These are phyloP conservation scores for Xerocomus brunneocitrinus DNA, from an alignment of 768 basidiomycete species.

Conservation along the genomic window DNA sequence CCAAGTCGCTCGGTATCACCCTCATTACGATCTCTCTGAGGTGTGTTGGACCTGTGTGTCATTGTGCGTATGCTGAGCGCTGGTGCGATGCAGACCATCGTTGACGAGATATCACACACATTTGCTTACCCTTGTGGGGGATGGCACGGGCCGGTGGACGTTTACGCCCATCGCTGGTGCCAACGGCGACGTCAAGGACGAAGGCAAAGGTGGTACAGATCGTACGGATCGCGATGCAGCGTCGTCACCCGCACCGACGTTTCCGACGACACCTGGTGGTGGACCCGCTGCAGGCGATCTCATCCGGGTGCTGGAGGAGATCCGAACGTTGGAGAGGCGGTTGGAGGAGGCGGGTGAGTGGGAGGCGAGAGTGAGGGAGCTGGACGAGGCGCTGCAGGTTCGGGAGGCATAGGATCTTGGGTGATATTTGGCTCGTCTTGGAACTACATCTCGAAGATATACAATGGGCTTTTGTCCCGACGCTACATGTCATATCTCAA, in stretches of 20 bases:
- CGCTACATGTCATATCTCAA: too few relatives aligned
- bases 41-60: conserved; percentile 34
- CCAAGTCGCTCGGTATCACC: conserved; percentile 84
- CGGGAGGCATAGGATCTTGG: background rate
- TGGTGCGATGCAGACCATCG: conserved; percentile 57
- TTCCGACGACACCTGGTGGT: background rate
- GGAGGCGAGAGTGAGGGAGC: conserved; percentile 25
- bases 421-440: too few relatives aligned
- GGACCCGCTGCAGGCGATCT: conserved; percentile 15
- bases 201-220: background rate
- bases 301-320: conserved; percentile 26
- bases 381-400: conserved; percentile 25
- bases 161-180: conserved; percentile 46
- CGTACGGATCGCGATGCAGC: background rate
- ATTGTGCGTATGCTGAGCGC: background rate
- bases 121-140: conserved; percentile 74
- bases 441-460: background rate
- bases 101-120: conserved; percentile 87
- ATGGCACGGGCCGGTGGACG: conserved; percentile 66
- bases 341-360: conserved; percentile 24
- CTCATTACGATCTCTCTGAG: conserved; percentile 89
- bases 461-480: background rate
- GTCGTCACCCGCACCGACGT: background rate
- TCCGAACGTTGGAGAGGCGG: conserved; percentile 18
- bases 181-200: background rate